Evolutionary conservation across 257 asterid genomes (phyloP).

Genomic region (Solanum tarapatanum): DNA sequence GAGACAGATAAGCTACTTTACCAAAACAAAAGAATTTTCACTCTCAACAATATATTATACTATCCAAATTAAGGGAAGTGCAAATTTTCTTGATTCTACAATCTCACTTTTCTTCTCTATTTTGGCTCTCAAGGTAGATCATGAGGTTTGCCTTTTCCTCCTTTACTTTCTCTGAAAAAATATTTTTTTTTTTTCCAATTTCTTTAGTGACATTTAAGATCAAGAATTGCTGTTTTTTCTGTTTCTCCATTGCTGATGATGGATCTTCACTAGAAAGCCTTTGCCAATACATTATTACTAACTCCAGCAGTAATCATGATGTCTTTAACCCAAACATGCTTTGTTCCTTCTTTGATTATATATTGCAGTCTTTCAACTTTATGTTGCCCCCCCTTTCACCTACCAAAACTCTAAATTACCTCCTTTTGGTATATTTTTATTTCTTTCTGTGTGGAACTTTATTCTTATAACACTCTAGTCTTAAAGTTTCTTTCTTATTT

Average conservation of each 20-base stretch:
- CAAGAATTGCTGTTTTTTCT: neutral
- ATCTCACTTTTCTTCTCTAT: neutral
- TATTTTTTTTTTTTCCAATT: neutral
- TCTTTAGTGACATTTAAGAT: neutral
- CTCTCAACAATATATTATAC: neutral
- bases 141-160: neutral
- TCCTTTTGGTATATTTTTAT: neutral
- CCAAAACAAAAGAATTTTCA: neutral
- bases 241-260: neutral
- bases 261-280: neutral
- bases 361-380: neutral
- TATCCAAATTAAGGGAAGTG: neutral
- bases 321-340: neutral
- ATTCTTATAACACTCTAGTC: neutral
- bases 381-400: neutral
- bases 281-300: neutral
- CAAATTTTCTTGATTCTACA: neutral
- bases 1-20: neutral
- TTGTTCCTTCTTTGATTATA: neutral
- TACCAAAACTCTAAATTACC: neutral
- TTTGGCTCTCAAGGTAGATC: neutral
- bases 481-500: neutral
- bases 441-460: neutral
- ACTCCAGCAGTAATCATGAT: neutral
- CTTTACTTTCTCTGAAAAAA: neutral